Conservation (phyloP, 2,329 filamentous ascomycete species). For the Curvularia sp. region DNA sequence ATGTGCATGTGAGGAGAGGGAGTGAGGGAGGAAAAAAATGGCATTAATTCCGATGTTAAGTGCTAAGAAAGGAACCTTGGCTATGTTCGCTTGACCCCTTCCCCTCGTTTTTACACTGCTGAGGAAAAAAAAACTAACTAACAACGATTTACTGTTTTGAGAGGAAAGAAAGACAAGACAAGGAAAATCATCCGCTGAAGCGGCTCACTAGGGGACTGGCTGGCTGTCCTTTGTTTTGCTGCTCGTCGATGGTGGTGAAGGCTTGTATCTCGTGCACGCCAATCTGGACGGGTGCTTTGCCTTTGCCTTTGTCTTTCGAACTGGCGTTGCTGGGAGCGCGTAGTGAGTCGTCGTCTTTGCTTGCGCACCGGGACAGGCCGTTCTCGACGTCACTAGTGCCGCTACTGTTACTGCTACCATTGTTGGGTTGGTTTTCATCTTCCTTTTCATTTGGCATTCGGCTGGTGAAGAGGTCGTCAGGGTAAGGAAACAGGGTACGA, state of each 20-base stretch:
- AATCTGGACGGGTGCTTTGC: not conserved
- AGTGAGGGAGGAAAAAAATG: too few species aligned
- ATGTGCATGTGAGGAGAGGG: too few species aligned
- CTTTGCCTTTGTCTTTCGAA: not conserved
- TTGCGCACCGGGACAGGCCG: not conserved
- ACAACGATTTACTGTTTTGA: too few species aligned
- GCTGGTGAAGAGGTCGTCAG: constrained; percentile 25
- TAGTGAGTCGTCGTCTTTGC: not conserved
- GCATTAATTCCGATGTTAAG: too few species aligned
- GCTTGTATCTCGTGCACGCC: constrained; percentile 4
- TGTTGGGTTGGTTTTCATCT: not conserved
- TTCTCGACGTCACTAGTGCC: not conserved
- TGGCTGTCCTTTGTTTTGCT: not conserved
- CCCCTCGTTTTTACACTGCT: too few species aligned
- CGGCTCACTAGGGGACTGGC: not conserved
- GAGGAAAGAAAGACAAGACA: not conserved
- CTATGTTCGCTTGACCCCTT: too few species aligned
- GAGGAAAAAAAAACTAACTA: too few species aligned
- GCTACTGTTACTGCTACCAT: not conserved
- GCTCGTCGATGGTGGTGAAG: not conserved
- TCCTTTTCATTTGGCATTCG: constrained; percentile 16
- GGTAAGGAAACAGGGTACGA: constrained; percentile 46
- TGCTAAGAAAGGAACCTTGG: too few species aligned
- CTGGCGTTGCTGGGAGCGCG: not conserved
- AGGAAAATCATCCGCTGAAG: not conserved